Conservation (phyloP, 2,329 filamentous ascomycete genomes). For the Verticillium zaregamsianum region DNA sequence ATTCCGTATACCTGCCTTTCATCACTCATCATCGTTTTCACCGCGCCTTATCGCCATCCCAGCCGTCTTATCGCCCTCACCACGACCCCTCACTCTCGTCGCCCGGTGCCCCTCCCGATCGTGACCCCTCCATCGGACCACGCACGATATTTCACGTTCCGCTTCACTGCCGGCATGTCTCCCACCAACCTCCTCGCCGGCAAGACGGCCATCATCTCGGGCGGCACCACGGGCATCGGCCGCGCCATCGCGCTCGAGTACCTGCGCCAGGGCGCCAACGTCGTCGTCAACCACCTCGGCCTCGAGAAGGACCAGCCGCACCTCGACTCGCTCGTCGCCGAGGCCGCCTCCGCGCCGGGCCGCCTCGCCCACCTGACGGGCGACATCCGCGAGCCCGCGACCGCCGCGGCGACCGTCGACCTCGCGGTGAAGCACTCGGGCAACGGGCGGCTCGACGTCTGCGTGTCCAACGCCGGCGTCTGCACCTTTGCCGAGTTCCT, state of each 20-base stretch:
- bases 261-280: constrained; percentile 70
- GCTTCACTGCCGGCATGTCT: constrained; percentile 29
- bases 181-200: constrained; percentile 55
- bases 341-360: constrained; percentile 46
- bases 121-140: background rate
- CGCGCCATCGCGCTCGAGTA: constrained; percentile 80
- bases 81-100: background rate
- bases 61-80: background rate
- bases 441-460: constrained; percentile 61
- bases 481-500: constrained; percentile 88
- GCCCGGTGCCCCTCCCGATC: no score
- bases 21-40: background rate
- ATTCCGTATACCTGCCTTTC: background rate
- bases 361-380: constrained; percentile 65
- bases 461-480: constrained; percentile 84
- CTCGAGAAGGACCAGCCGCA: constrained; percentile 46
- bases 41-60: background rate
- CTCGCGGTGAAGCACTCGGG: constrained; percentile 59
- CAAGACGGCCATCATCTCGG: constrained; percentile 83
- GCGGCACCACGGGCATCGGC: constrained; percentile 82
- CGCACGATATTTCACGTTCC: background rate
- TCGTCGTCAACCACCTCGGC: constrained; percentile 77
- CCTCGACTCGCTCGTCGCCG: constrained; percentile 47
- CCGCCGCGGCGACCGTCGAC: constrained; percentile 63
- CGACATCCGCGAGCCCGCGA: constrained; percentile 72